Evolutionary conservation across 139 green algal species (phyloP).

Genomic region (Tetratostichococcus sp.): DNA sequence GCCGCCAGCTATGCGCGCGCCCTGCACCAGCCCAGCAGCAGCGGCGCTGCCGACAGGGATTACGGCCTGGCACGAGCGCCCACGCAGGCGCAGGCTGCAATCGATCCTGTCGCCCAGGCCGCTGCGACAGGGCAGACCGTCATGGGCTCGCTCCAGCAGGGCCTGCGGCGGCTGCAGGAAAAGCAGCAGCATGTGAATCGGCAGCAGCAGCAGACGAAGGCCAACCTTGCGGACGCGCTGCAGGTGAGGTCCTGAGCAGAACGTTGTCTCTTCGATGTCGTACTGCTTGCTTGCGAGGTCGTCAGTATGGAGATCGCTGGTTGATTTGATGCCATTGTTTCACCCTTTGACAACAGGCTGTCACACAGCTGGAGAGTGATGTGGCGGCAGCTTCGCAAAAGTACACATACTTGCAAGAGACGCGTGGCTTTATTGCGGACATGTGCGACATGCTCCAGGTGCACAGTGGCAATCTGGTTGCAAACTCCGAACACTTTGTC

Average conservation of each 20-base stretch:
- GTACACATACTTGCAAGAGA: constrained; percentile 69
- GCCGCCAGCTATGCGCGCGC: neutral
- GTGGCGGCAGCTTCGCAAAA: constrained; percentile 24
- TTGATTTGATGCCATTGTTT: no score
- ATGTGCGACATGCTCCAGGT: constrained; percentile 80
- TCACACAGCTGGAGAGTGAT: constrained; percentile 35
- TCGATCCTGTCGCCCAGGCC: neutral
- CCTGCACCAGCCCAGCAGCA: constrained; percentile 4
- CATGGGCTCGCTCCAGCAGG: constrained; percentile 43
- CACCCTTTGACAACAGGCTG: no score
- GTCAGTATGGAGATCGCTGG: no score
- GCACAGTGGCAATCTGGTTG: neutral
- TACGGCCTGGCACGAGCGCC: neutral
- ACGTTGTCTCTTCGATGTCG: no score
- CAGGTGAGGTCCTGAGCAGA: no score
- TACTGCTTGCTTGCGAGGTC: no score
- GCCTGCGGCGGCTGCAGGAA: constrained; percentile 37
- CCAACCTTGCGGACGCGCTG: constrained; percentile 22
- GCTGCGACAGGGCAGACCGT: constrained; percentile 37
- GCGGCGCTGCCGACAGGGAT: neutral
- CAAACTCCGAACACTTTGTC: no score
- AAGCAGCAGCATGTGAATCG: constrained; percentile 28
- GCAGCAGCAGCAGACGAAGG: constrained; percentile 27
- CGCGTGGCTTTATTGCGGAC: constrained; percentile 75
- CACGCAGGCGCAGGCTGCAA: neutral